Evolutionary conservation across 495 filamentous ascomycete species (phyloP).

Genomic region (Penicillium longicatenatum): DNA sequence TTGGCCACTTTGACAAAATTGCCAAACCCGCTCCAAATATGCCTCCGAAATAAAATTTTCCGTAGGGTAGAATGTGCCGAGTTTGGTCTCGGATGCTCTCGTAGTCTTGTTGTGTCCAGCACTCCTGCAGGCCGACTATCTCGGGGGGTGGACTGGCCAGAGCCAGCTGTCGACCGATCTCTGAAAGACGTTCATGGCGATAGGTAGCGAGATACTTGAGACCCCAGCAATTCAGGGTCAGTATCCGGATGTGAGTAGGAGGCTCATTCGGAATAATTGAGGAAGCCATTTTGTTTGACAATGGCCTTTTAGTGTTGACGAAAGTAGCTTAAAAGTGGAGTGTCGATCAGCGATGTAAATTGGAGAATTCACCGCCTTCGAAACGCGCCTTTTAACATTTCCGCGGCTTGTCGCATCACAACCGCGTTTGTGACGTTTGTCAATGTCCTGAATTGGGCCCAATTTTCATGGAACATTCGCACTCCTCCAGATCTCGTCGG

Average conservation of each 20-base stretch:
- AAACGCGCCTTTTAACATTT: conserved; percentile 20
- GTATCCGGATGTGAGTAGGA: conserved; percentile 61
- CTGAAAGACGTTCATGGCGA: conserved; percentile 74
- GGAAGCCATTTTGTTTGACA: conserved; percentile 21
- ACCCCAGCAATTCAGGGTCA: conserved; percentile 96
- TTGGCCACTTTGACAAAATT: conserved; percentile 95
- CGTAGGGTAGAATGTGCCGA: conserved; percentile 78
- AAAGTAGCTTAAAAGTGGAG: not conserved
- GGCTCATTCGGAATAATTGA: conserved; percentile 21
- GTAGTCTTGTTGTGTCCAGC: conserved; percentile 93
- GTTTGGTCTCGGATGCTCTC: conserved; percentile 75
- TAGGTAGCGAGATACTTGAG: conserved; percentile 83
- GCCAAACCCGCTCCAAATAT: conserved; percentile 88
- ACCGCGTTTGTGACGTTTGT: conserved; percentile 13
- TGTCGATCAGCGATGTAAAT: conserved; percentile 19
- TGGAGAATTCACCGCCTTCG: conserved; percentile 16
- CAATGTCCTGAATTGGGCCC: conserved; percentile 8
- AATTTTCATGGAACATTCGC: conserved; percentile 31
- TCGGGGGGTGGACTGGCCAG: conserved; percentile 67
- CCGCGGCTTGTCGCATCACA: conserved; percentile 4
- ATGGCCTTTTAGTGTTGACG: not conserved
- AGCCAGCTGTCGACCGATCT: conserved; percentile 80
- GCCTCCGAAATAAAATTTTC: conserved; percentile 90
- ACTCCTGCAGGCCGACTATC: conserved; percentile 94
- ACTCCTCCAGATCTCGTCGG: conserved; percentile 55